Percentiles rank a stretch among this genome's conserved stretches.
Conservation (phyloP, 768 basidiomycete species). For the Pisolithus marmoratus region DNA sequence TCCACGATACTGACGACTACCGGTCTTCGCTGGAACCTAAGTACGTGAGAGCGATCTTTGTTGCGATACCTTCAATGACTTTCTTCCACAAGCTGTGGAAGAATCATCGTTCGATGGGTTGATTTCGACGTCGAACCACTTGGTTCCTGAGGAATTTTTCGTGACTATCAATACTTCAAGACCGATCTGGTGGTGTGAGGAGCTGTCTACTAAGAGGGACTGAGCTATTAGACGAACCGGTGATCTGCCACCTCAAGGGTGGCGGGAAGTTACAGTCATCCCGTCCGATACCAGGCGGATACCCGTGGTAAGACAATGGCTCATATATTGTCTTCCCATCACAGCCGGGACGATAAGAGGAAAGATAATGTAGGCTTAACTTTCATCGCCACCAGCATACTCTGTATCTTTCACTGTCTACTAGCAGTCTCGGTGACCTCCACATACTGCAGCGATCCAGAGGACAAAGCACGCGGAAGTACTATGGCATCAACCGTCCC, state of each 20-base stretch:
- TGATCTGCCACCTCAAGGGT: slow-evolving; percentile 44
- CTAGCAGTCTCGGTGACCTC: no score
- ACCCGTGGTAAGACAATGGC: no score
- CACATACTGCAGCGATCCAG: no score
- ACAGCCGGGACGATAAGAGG: no score
- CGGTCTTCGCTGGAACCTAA: slow-evolving; percentile 87
- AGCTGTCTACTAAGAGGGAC: slow-evolving; percentile 48
- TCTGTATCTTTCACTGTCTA: no score
- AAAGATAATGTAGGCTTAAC: no score
- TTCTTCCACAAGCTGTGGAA: slow-evolving; percentile 38
- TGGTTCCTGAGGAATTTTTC: slow-evolving; percentile 56
- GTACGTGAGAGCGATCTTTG: slow-evolving; percentile 30
- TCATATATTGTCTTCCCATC: no score
- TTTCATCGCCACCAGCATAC: no score
- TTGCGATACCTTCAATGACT: not conserved
- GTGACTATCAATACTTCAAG: slow-evolving; percentile 44
- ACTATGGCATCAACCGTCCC: no score
- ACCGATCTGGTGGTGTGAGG: slow-evolving; percentile 43
- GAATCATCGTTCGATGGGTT: slow-evolving; percentile 79
- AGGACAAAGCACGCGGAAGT: no score
- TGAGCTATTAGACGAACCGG: slow-evolving; percentile 67
- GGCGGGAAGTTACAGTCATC: slow-evolving; percentile 77
- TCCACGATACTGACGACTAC: slow-evolving; percentile 71
- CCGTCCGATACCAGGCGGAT: no score
- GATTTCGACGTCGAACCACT: slow-evolving; percentile 91